Evolutionary conservation across 225 moss, liverwort and hornwort species (phyloP).

Genomic region (Sphagnum tenellum): DNA sequence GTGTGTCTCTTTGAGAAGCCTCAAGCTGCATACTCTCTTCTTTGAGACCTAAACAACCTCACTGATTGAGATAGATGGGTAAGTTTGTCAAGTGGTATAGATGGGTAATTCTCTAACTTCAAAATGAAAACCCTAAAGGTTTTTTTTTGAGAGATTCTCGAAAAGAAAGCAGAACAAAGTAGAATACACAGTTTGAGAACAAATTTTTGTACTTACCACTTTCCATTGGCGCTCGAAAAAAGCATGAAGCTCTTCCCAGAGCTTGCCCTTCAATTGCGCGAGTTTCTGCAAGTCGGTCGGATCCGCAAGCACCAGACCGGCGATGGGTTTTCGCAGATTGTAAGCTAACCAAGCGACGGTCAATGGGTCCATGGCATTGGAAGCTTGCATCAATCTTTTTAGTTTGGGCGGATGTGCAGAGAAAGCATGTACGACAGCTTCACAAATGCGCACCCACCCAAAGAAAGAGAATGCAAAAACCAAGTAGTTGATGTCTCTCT

Average conservation of each 20-base stretch:
- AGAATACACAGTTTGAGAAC: too few species aligned
- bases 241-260: constrained; percentile 52
- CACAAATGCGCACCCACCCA: constrained; percentile 35
- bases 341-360: constrained; percentile 49
- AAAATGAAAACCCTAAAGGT: background rate
- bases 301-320: constrained; percentile 40
- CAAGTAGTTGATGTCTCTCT: constrained; percentile 42
- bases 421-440: constrained; percentile 38
- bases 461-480: constrained; percentile 40
- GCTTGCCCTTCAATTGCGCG: constrained; percentile 34
- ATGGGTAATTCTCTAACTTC: too few species aligned
- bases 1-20: too few species aligned
- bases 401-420: constrained; percentile 27
- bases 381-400: constrained; percentile 19
- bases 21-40: too few species aligned
- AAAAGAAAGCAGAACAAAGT: background rate
- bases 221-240: constrained; percentile 65
- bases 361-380: constrained; percentile 53
- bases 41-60: too few species aligned
- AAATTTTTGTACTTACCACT: constrained; percentile 24
- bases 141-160: background rate
- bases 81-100: background rate
- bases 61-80: background rate
- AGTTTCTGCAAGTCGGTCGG: constrained; percentile 43
- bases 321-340: constrained; percentile 42